phyloP scores from a whole-genome alignment of 2,329 filamentous ascomycete genomes.

The Penicillium sp. region DNA sequence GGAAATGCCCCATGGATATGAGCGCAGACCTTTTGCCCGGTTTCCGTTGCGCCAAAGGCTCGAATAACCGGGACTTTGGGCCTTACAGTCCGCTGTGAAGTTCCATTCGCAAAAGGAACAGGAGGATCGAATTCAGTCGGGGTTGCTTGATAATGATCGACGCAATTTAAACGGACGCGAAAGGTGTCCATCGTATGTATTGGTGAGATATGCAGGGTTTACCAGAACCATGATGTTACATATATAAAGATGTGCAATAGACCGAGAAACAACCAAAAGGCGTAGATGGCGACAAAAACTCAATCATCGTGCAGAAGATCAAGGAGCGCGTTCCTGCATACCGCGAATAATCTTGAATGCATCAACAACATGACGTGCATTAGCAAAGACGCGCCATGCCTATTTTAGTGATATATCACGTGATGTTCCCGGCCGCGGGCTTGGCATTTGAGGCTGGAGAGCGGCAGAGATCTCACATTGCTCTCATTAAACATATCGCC shows the following conservation, averaged over 20 bases:
- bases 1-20: conserved; percentile 95
- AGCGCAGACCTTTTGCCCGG: conserved; percentile 91
- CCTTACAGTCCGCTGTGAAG: conserved; percentile 57
- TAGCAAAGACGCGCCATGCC: neutral
- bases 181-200: conserved; percentile 64
- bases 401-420: neutral
- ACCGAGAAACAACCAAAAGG: neutral
- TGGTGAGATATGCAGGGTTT: conserved; percentile 18
- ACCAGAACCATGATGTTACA: conserved; percentile 7
- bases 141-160: conserved; percentile 85
- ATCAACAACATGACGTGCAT: conserved; percentile 17
- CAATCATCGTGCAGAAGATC: neutral
- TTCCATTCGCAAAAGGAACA: conserved; percentile 62
- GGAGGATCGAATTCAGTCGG: conserved; percentile 78
- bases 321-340: conserved; percentile 1
- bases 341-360: neutral
- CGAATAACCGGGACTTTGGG: conserved; percentile 81
- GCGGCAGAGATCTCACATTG: neutral
- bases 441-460: neutral
- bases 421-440: neutral
- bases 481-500: neutral
- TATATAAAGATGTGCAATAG: neutral
- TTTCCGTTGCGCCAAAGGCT: conserved; percentile 88
- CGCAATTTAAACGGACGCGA: conserved; percentile 86
- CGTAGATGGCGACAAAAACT: neutral